Evolutionary conservation across 257 asterid species (phyloP), one percentile per base, ranked within the genome.

Genomic region (Solanum sejunctum): DNA sequence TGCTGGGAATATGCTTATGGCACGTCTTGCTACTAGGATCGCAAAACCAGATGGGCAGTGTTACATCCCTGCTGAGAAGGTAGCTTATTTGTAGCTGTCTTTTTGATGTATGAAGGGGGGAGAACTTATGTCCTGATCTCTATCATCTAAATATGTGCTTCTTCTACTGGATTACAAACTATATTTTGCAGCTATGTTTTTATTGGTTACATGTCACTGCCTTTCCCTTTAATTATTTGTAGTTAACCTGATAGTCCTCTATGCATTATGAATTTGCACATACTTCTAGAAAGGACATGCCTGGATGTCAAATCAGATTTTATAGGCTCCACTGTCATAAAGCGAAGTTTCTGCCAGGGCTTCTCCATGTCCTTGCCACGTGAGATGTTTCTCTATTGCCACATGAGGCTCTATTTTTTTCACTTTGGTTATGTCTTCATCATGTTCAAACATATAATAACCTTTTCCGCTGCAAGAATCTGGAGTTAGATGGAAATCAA

Each of bases 11-110:
- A 97, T 95, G 97, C 98, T 97, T 75, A 89, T 97, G 93, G 97
- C 98, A 15, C 97, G 98, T 77, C 97, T 97, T 88, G 99, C 98
- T 85, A 97, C 99, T 32, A 93, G 88, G 91, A 91, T 89, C 87
- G 98, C 99, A 69, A 97, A 97, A 89, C 98, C 99, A 23, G 91
- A 94, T 89, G 98, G 99, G 67, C 95, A 93, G 87, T 94, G 91
- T 86, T 91, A 88, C 86, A 93, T 97, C 85, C 94, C 98, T 85
- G 87, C 88, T 51, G 98, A 92, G 87, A 88, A 92, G 94, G 99
- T 93, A 63, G 69, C 84, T 21, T n/a, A 36, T 32, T 39, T 72
- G n/a, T n/a, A 21, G 52, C 21, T 84, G 63, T 28, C 51, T 20
- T 41, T 51, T 71, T 54, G 72, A 81, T 75, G 20, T 36, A 39